Base-by-base conservation (phyloP, 2,329 filamentous ascomycete genomes). In the Magnaporthales sp. region DNA sequence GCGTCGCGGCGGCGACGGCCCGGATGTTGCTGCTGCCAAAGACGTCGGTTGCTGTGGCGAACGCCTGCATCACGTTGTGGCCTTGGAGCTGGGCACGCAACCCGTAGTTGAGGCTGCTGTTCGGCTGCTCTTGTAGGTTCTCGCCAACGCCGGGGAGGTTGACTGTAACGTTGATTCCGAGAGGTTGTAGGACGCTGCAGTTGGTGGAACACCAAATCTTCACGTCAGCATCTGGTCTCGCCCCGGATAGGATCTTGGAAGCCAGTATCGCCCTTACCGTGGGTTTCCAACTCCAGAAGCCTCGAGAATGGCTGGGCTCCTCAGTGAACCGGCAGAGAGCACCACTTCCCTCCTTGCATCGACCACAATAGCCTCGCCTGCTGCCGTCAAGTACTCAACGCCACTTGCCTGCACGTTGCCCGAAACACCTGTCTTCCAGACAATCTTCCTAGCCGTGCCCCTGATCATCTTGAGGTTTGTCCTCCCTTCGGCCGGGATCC, bases 291-390 rank as follows among this genome's bases (percentile, higher is more conserved):
- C 78, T 0, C 84, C 84, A 0, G 83, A 86, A 9, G 77, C 76
- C 68, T 85, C 80, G 1, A 87, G 78, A 13, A 87, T 80, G 0
- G 80, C 75, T 0, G 84, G 84, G 9, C 81, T 82, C 67, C 80
- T 78, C 65, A 85, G 77, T 2, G 83, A 74, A 0, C 84, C 84
- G 0, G 79, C 80, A 0, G 80, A 81, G 8, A 80, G 66, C 26
- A 85, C 77, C 7, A 84, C 78, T 68, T 84, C 82, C 67, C 78
- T 81, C 6, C 71, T 74, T 2, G 80, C 83, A 11, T 70, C 69
- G 56, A 83, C 74, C 2, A 60, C 66, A 2, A 68, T 56, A 6
- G 71, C 74, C 2, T 73, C 70, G 0, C 82, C 81, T 54, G 76
- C 72, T 46, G 79, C 61, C 0, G 68, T 71, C 2, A 75, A 27